Conservation (phyloP, 1,139 yeast genomes). For the Eremothecium coryli region DNA sequence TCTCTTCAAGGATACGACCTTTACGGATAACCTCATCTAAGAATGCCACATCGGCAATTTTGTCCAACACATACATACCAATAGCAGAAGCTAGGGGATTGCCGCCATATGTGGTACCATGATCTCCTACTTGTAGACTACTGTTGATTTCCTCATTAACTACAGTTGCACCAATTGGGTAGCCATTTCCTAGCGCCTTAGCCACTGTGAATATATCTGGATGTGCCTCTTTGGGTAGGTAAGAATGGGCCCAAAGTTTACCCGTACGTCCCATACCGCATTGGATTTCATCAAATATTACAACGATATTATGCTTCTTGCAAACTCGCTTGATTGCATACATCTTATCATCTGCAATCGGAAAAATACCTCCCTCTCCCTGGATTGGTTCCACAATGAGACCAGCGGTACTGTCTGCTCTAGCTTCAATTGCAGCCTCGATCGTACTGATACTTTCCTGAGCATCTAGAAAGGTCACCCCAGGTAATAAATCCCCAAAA, state of each 20-base stretch:
- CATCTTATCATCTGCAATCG: conserved; percentile 56
- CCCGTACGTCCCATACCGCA: conserved; percentile 96
- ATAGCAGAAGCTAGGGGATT: conserved; percentile 85
- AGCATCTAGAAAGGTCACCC: conserved; percentile 40
- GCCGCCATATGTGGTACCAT: conserved; percentile 97
- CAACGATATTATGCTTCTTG: conserved; percentile 56
- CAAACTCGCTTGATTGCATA: conserved; percentile 59
- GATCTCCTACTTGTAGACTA: conserved; percentile 79
- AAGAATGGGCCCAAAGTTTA: conserved; percentile 82
- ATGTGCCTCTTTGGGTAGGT: conserved; percentile 65
- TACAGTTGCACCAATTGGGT: conserved; percentile 92
- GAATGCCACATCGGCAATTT: conserved; percentile 53
- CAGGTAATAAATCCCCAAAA: conserved; percentile 82
- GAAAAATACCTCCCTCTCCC: conserved; percentile 93
- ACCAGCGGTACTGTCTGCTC: conserved; percentile 74
- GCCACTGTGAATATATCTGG: conserved; percentile 94
- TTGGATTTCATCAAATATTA: conserved; percentile 92
- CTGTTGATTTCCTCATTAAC: conserved; percentile 70
- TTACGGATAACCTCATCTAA: conserved; percentile 50
- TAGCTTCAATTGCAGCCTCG: conserved; percentile 33
- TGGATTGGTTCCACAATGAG: conserved; percentile 94
- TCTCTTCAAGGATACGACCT: conserved; percentile 44
- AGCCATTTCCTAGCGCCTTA: conserved; percentile 95
- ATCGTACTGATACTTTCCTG: conserved; percentile 23
- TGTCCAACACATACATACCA: conserved; percentile 64